These are phyloP conservation scores for Isabelozyma gotoi DNA, from an alignment of 805 yeast genomes.

Conservation along the genomic window DNA sequence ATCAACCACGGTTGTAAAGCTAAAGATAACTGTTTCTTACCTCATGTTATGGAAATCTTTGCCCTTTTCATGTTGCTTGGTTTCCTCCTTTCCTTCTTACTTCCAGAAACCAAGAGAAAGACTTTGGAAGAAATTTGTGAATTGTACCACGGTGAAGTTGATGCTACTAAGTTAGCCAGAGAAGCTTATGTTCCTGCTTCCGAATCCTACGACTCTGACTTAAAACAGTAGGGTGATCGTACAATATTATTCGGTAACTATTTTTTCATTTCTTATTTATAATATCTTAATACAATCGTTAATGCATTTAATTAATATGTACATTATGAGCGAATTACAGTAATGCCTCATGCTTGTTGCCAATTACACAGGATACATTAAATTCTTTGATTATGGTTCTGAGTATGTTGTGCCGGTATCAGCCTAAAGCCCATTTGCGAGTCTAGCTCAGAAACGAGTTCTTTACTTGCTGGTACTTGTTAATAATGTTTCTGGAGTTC, in stretches of 20 bases:
- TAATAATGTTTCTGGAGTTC: slow-evolving; percentile 25
- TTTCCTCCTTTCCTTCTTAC: slow-evolving; percentile 57
- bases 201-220: slow-evolving; percentile 38
- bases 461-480: slow-evolving; percentile 23
- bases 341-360: too few relatives aligned
- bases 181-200: slow-evolving; percentile 33
- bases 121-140: slow-evolving; percentile 84
- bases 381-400: too few relatives aligned
- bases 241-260: not conserved
- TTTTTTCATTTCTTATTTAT: not conserved
- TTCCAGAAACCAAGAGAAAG: slow-evolving; percentile 91
- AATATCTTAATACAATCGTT: not conserved
- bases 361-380: too few relatives aligned
- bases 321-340: not conserved
- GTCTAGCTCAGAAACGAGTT: not conserved
- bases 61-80: slow-evolving; percentile 91
- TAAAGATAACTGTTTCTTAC: slow-evolving; percentile 74
- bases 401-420: too few relatives aligned
- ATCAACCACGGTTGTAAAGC: slow-evolving; percentile 74
- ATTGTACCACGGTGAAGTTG: slow-evolving; percentile 77
- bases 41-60: slow-evolving; percentile 91
- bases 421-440: too few relatives aligned
- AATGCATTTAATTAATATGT: not conserved
- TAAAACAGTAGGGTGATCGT: slow-evolving; percentile 16
- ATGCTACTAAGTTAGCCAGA: slow-evolving; percentile 38